These are phyloP conservation scores for Massarina eburnea DNA, from an alignment of 2,329 filamentous ascomycete genomes.

Conservation along the genomic window DNA sequence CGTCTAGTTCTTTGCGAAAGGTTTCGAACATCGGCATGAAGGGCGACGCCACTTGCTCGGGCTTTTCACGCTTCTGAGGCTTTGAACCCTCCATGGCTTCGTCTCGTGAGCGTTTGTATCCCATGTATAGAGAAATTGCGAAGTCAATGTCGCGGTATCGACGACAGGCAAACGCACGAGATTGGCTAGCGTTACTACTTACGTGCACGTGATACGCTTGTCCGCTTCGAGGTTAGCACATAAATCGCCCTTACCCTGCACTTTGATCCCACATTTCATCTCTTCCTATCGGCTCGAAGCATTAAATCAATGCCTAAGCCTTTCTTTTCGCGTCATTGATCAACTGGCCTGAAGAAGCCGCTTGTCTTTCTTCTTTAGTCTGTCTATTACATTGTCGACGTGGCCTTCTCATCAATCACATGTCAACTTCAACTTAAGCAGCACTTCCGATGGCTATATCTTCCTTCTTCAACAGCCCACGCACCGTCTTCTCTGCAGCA, in stretches of 20 bases:
- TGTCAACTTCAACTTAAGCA: not conserved
- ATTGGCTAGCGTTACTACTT: constrained; percentile 20
- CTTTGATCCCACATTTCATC: not conserved
- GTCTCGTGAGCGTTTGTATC: constrained; percentile 39
- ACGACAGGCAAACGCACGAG: constrained; percentile 25
- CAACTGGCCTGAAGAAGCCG: too few relatives aligned
- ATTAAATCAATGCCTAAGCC: not conserved
- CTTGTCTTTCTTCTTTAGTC: not conserved
- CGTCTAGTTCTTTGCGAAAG: constrained; percentile 86
- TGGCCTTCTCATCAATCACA: not conserved
- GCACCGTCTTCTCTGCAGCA: constrained; percentile 46
- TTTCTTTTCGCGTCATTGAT: not conserved
- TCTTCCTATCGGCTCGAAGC: not conserved
- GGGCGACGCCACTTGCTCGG: constrained; percentile 42
- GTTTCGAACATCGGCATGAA: constrained; percentile 74
- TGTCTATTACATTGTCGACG: not conserved
- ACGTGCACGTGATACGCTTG: constrained; percentile 23
- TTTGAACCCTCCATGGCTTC: constrained; percentile 35
- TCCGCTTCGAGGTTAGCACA: constrained; percentile 16
- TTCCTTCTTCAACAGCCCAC: constrained; percentile 36
- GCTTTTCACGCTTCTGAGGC: constrained; percentile 16
- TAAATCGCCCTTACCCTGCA: not conserved
- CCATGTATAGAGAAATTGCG: constrained; percentile 23
- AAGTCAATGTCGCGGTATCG: constrained; percentile 12
- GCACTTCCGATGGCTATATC: constrained; percentile 27